Conservation (phyloP, 2,329 filamentous ascomycete genomes). For the Diaporthe vexans region DNA sequence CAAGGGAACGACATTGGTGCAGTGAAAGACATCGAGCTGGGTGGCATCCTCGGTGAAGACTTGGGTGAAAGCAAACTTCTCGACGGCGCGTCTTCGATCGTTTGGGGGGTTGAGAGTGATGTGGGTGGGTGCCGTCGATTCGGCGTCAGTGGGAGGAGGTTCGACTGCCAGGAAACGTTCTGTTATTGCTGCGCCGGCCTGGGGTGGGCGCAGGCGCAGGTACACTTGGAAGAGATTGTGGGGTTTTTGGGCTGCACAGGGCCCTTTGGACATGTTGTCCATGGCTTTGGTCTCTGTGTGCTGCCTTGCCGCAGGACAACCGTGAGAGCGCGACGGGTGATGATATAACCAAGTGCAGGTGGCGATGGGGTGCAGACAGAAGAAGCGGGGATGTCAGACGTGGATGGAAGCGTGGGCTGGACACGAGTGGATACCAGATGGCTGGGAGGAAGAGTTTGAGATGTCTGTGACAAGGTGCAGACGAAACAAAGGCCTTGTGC, state of each 20-base stretch:
- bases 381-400: not conserved
- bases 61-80: slow-evolving; percentile 93
- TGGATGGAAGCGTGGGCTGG: not conserved
- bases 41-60: slow-evolving; percentile 90
- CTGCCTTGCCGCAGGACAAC: not conserved
- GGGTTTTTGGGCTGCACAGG: slow-evolving; percentile 47
- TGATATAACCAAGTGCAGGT: not conserved
- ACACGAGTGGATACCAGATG: slow-evolving; percentile 12
- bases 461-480: slow-evolving; percentile 17
- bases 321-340: not conserved
- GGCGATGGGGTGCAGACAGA: not conserved
- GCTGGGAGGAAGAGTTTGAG: not conserved
- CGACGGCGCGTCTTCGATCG: slow-evolving; percentile 88
- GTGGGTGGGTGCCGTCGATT: slow-evolving; percentile 68
- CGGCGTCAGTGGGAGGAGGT: slow-evolving; percentile 53
- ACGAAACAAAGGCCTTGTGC: not conserved
- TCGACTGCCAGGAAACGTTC: slow-evolving; percentile 89
- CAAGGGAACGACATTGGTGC: slow-evolving; percentile 80
- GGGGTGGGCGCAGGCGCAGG: slow-evolving; percentile 83
- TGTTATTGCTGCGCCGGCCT: slow-evolving; percentile 56
- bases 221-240: slow-evolving; percentile 89
- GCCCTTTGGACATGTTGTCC: slow-evolving; percentile 51
- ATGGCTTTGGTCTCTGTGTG: slow-evolving; percentile 47
- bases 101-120: slow-evolving; percentile 85
- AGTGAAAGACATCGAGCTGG: slow-evolving; percentile 89